Percentiles rank a stretch among this genome's conserved stretches.
Conservation (phyloP, 2,329 filamentous ascomycete species). For the Conoideocrella luteorostrata region DNA sequence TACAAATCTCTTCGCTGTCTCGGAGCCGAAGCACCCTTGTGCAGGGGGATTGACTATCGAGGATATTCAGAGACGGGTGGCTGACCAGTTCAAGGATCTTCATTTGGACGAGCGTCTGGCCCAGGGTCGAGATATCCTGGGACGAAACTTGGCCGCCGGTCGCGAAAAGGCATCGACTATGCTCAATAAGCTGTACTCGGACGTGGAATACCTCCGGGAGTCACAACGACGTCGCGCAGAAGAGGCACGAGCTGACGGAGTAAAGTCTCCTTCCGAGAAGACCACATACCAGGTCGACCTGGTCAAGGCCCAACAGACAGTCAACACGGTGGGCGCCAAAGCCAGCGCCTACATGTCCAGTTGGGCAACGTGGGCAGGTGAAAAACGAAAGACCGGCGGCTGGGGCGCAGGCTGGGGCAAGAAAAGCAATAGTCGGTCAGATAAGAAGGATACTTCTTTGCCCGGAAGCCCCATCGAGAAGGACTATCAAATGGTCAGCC, state of each 20-base stretch:
- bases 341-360: conserved; percentile 61
- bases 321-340: conserved; percentile 44
- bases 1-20: conserved; percentile 86
- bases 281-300: conserved; percentile 20
- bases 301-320: conserved; percentile 38
- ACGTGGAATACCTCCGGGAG: conserved; percentile 64
- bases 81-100: conserved; percentile 87
- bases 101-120: conserved; percentile 88
- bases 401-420: conserved; percentile 37
- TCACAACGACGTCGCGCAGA: conserved; percentile 36
- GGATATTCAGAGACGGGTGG: conserved; percentile 83
- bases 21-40: conserved; percentile 87
- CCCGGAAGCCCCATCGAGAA: conserved; percentile 31
- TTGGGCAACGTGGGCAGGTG: conserved; percentile 65
- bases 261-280: conserved; percentile 9
- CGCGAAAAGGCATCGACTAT: conserved; percentile 81
- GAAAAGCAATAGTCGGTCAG: conserved; percentile 21
- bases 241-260: conserved; percentile 23
- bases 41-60: conserved; percentile 90
- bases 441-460: conserved; percentile 22
- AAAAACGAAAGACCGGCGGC: conserved; percentile 60
- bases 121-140: conserved; percentile 74
- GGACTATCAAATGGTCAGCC: conserved; percentile 30
- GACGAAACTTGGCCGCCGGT: conserved; percentile 82
- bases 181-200: conserved; percentile 82